Conservation (phyloP, 306 rosid species). For the Boehmeria nivea region DNA sequence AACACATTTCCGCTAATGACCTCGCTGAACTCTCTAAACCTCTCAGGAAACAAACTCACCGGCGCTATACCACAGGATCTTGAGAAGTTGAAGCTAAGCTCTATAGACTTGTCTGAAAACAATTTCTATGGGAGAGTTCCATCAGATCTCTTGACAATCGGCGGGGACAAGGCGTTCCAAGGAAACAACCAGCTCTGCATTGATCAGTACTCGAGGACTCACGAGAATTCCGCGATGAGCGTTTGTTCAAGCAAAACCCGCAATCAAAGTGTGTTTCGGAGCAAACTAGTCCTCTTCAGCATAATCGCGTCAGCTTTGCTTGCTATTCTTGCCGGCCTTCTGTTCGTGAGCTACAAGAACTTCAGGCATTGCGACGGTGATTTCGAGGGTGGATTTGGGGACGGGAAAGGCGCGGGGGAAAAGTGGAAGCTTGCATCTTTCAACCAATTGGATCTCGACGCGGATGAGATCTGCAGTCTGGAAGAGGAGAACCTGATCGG, state of each 20-base stretch:
- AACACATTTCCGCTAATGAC: constrained; percentile 52
- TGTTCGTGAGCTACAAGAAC: constrained; percentile 43
- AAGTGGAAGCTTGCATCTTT: constrained; percentile 80
- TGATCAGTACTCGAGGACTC: constrained; percentile 34
- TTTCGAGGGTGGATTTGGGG: constrained; percentile 22
- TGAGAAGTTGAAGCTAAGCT: constrained; percentile 65
- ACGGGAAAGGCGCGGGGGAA: constrained; percentile 33
- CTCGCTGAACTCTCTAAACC: constrained; percentile 74
- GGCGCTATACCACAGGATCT: constrained; percentile 67
- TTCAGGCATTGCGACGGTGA: constrained; percentile 35
- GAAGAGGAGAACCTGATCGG: constrained; percentile 76
- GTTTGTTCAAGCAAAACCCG: constrained; percentile 36
- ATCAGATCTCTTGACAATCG: constrained; percentile 51
- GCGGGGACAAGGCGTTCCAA: constrained; percentile 64
- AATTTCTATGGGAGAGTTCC: constrained; percentile 67
- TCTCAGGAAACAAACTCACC: constrained; percentile 59
- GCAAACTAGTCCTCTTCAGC: constrained; percentile 47
- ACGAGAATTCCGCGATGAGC: constrained; percentile 36
- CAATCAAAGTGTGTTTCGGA: constrained; percentile 26
- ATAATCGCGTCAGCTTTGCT: constrained; percentile 37
- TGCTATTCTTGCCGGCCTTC: constrained; percentile 38
- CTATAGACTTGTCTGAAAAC: constrained; percentile 75
- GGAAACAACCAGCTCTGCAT: constrained; percentile 73
- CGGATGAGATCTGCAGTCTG: constrained; percentile 62
- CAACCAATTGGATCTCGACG: constrained; percentile 66